Conservation (phyloP, 805 yeast genomes). For the Citeromyces nyonsensis region DNA sequence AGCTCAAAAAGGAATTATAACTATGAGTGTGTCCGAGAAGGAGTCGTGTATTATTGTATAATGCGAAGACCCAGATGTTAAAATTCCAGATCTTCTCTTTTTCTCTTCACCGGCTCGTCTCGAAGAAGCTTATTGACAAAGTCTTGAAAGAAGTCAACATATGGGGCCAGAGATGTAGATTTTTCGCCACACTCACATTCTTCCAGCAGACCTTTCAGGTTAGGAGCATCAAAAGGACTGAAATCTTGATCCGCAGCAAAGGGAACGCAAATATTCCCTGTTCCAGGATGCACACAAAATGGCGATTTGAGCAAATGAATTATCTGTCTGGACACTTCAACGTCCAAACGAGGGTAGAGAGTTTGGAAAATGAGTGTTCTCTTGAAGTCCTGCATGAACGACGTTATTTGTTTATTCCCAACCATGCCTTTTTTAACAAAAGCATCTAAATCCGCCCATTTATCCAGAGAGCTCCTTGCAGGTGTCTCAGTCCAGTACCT, state of each 20-base stretch:
- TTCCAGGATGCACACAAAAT: slow-evolving; percentile 91
- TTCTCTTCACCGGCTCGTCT: slow-evolving; percentile 29
- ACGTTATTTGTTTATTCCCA: slow-evolving; percentile 13
- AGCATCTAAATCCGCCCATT: slow-evolving; percentile 67
- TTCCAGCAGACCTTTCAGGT: slow-evolving; percentile 41
- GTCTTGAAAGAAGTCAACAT: slow-evolving; percentile 46
- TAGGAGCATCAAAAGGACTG: slow-evolving; percentile 73
- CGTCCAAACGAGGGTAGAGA: slow-evolving; percentile 84
- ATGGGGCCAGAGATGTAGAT: slow-evolving; percentile 57
- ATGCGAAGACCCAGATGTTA: not conserved
- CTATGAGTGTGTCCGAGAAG: no score
- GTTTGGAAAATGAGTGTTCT: slow-evolving; percentile 67
- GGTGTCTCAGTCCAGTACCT: slow-evolving; percentile 43
- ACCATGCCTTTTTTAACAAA: slow-evolving; percentile 28
- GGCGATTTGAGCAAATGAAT: slow-evolving; percentile 92
- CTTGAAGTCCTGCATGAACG: slow-evolving; percentile 47
- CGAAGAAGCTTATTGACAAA: slow-evolving; percentile 43
- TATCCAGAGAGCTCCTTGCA: slow-evolving; percentile 35
- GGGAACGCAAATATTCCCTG: slow-evolving; percentile 93
- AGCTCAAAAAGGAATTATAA: no score
- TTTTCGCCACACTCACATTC: slow-evolving; percentile 46
- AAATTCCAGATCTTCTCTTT: slow-evolving; percentile 6
- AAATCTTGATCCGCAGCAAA: slow-evolving; percentile 46
- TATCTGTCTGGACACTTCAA: slow-evolving; percentile 79
- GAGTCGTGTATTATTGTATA: no score